Evolutionary conservation across 768 basidiomycete genomes (phyloP).

Genomic region (Candolleomyces eurysporus): DNA sequence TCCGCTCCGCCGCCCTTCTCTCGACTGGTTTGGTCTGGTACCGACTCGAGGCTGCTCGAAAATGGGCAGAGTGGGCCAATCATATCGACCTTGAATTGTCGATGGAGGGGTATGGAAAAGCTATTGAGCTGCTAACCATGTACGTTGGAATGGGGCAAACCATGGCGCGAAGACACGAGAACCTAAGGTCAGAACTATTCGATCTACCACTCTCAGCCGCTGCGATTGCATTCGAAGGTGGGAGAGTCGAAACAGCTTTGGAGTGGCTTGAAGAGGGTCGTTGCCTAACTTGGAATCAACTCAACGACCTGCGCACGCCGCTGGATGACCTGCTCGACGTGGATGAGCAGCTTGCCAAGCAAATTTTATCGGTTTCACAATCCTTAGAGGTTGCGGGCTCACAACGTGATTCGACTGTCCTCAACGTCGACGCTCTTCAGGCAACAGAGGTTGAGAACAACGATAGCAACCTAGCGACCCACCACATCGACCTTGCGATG

Average conservation of each 20-base stretch:
- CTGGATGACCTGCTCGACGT: conserved; percentile 8
- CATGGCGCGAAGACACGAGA: conserved; percentile 14
- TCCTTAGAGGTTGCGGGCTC: background rate
- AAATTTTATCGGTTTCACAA: background rate
- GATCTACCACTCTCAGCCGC: background rate
- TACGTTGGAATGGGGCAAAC: conserved; percentile 15
- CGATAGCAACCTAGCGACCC: background rate
- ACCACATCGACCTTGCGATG: background rate
- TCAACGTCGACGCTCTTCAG: background rate
- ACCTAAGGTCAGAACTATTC: background rate
- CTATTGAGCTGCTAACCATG: conserved; percentile 11
- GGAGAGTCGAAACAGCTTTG: background rate
- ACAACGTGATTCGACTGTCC: background rate
- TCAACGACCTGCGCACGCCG: conserved; percentile 15
- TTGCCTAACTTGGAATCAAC: conserved; percentile 17
- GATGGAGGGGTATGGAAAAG: background rate
- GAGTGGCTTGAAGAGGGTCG: conserved; percentile 12
- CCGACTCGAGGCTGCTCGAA: background rate
- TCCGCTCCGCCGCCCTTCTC: background rate
- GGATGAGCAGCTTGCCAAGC: background rate
- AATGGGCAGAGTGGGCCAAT: background rate
- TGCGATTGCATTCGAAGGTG: background rate
- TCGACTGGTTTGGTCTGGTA: background rate
- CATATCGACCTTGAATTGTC: background rate
- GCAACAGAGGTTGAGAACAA: background rate